Conservation (phyloP, 192 early-diverging fungal genomes). For the Cladochytrium replicatum region DNA sequence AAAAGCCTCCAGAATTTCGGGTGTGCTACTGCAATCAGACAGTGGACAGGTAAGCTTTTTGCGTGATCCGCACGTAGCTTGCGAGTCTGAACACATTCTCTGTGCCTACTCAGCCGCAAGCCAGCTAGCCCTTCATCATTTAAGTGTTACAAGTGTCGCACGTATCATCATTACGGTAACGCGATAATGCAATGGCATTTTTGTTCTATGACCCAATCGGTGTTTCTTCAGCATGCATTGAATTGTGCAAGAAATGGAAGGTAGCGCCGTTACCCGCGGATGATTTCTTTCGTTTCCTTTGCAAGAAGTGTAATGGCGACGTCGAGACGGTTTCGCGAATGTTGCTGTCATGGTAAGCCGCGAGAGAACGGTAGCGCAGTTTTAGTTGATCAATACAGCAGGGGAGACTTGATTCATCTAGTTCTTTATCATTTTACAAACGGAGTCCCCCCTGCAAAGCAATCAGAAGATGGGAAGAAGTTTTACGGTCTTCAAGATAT, state of each 20-base stretch:
- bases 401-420: constrained; percentile 58
- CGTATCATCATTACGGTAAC: too few species aligned
- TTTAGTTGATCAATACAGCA: neutral
- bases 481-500: constrained; percentile 40
- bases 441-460: constrained; percentile 23
- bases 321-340: constrained; percentile 47
- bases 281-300: constrained; percentile 58
- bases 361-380: neutral
- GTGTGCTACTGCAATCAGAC: too few species aligned
- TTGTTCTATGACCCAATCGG: constrained; percentile 1
- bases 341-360: constrained; percentile 35
- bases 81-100: too few species aligned
- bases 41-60: too few species aligned
- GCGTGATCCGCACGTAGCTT: too few species aligned
- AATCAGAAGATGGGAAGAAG: constrained; percentile 10
- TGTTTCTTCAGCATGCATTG: constrained; percentile 40
- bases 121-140: too few species aligned
- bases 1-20: too few species aligned
- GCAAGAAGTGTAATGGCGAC: constrained; percentile 42
- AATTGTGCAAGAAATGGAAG: constrained; percentile 39
- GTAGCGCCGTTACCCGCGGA: constrained; percentile 52
- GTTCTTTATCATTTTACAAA: constrained; percentile 53
- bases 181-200: too few species aligned
- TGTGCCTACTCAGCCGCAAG: too few species aligned
- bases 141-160: too few species aligned